Conservation (phyloP, 441 rosid genomes). For the Raphanus hybrid region DNA sequence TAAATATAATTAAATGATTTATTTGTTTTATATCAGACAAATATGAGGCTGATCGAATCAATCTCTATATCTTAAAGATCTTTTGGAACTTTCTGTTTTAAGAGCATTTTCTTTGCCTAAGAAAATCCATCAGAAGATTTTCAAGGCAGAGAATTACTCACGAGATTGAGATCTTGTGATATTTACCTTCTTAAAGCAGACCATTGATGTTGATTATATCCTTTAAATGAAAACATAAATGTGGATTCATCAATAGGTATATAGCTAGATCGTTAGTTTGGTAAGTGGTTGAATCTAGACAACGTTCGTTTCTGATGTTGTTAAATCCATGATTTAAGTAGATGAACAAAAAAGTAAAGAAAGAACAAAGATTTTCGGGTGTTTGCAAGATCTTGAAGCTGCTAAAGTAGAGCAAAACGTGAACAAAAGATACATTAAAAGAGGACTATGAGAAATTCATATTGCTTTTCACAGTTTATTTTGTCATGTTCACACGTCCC, state of each 20-base stretch:
- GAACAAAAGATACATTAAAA: not conserved
- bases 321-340: constrained; percentile 14
- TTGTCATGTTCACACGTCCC: constrained; percentile 29
- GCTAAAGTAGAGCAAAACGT: not conserved
- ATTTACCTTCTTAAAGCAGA: not conserved
- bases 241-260: not conserved
- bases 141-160: not conserved
- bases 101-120: not conserved
- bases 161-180: not conserved
- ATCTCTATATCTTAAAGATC: too few species aligned
- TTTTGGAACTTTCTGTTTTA: not conserved
- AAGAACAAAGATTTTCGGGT: not conserved
- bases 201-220: not conserved
- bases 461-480: not conserved
- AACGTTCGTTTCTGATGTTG: constrained; percentile 3
- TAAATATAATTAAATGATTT: too few species aligned
- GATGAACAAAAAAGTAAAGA: not conserved
- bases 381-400: constrained; percentile 22
- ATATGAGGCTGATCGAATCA: too few species aligned
- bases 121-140: not conserved
- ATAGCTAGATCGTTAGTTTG: not conserved
- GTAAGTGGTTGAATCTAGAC: constrained; percentile 5
- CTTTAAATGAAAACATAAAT: constrained; percentile 1
- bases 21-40: too few species aligned
- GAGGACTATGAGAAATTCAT: not conserved